Evolutionary conservation across 371 early-diverging fungal species (phyloP), one percentile per base, ranked within the genome.

Genomic region (Dipsacomyces acuminosporus): DNA sequence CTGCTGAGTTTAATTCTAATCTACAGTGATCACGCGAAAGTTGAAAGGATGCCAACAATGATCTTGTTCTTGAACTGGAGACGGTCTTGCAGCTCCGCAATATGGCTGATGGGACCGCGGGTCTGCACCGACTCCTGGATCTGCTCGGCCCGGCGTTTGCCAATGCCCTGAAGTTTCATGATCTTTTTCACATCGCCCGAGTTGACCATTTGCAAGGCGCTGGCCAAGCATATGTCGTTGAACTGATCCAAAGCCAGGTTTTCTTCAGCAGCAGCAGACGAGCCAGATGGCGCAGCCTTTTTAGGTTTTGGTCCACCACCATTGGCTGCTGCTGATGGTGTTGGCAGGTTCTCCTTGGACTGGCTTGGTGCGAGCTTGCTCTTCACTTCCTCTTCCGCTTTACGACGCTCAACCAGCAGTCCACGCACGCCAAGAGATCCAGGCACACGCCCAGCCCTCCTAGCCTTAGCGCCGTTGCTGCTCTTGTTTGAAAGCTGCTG

Each of bases 101-200:
- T 54, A 20, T 63, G 54, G 4, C 17, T 34, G 20, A 76, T 50
- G 0, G 76, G 73, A 5, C 78, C 78, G 2, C 63, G 48, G 2
- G 34, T 26, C 9, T 59, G 56, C 14, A 77, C 59, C 14, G 55
- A 80, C 13, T 78, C 78, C 30, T 80, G 64, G 25, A 85, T 85
- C 49, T 71, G 72, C 56, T 76, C 71, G 1, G 86, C 86, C 26
- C 86, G 71, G 34, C 78, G 81, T 55, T 79, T 80, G 34, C 86
- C 86, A 34, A 85, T 78, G n/a, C 79, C 78, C 30, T 76, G 79
- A 7, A 85, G 53, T 42, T 74, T 75, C 59, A 78, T 85, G 45
- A 86, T 79, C 47, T 67, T 49, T 35, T 78, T 73, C 41, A 80
- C 74, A 23, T 81, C 76, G 15, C 70, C 75, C 41, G 69, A 74